A percentile compares a stretch with the other conserved stretches of the same genome.
Evolutionary conservation across 2,329 filamentous ascomycete species (phyloP).

Genomic region (Fusarium tjaetaba): DNA sequence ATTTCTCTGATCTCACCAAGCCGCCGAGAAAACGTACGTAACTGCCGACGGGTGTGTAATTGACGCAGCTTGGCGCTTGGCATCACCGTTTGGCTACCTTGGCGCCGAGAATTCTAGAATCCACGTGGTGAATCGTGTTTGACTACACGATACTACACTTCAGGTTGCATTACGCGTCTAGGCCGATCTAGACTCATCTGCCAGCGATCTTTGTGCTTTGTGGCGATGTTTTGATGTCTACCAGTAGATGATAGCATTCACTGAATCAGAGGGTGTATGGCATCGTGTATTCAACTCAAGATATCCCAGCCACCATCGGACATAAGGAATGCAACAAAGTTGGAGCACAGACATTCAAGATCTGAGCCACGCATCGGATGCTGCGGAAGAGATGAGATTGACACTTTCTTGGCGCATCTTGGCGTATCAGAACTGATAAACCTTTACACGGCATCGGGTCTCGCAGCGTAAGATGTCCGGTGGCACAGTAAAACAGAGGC

Average conservation of each 20-base stretch:
- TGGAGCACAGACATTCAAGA: not conserved
- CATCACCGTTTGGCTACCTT: not conserved
- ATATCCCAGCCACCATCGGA: not conserved
- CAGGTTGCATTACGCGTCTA: not conserved
- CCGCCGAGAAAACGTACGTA: not conserved
- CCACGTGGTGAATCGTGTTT: not conserved
- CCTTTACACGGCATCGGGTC: not conserved
- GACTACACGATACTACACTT: not conserved
- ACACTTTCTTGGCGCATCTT: not conserved
- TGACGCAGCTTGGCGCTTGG: not conserved
- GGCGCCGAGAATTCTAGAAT: conserved; percentile 4
- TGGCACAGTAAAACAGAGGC: not conserved
- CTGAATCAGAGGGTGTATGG: not conserved
- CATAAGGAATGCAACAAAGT: not conserved
- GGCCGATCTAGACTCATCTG: not conserved
- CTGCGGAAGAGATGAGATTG: conserved; percentile 6
- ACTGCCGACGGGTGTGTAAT: not conserved
- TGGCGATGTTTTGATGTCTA: not conserved
- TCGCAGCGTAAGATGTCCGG: not conserved
- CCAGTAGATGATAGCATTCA: no score
- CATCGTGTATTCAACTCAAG: not conserved
- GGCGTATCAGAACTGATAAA: not conserved
- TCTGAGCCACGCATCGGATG: not conserved
- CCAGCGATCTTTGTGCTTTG: accelerated
- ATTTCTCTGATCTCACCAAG: not conserved